Evolutionary conservation across 306 rosid species (phyloP).

Genomic region (Vigna hirtella): DNA sequence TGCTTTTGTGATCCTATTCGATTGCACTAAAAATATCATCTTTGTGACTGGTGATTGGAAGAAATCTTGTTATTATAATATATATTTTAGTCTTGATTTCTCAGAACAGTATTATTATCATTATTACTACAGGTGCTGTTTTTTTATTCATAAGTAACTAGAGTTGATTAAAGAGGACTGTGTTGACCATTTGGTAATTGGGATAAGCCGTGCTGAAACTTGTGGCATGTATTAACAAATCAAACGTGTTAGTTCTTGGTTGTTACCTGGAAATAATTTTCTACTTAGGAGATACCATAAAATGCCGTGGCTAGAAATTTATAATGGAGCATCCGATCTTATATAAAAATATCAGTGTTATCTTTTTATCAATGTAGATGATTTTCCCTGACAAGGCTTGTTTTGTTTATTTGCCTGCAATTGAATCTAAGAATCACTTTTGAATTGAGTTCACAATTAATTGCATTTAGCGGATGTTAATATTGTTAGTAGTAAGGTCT

Average conservation of each 20-base stretch:
- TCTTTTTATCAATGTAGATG: constrained; percentile 20
- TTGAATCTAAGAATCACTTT: constrained; percentile 9
- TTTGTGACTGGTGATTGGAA: constrained; percentile 27
- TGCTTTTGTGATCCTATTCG: constrained; percentile 8
- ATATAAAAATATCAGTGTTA: neutral
- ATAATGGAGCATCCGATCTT: constrained; percentile 25
- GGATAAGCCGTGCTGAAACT: constrained; percentile 4
- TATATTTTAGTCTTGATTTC: neutral
- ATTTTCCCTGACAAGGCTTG: neutral
- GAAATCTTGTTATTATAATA: constrained; percentile 21
- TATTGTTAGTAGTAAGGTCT: neutral
- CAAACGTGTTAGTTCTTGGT: constrained; percentile 23
- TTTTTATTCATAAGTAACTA: neutral
- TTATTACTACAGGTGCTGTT: too few species aligned
- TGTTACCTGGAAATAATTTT: constrained; percentile 1
- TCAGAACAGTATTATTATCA: constrained; percentile 2
- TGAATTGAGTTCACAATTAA: constrained; percentile 13
- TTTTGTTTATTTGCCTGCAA: constrained; percentile 18
- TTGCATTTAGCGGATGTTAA: constrained; percentile 15
- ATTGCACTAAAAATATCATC: constrained; percentile 18
- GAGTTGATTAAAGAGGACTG: constrained; percentile 7
- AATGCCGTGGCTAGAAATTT: constrained; percentile 23
- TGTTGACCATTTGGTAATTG: constrained; percentile 11
- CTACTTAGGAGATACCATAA: constrained; percentile 16
- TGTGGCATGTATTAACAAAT: neutral